These are phyloP conservation scores for Suhomyces kilbournensis DNA, from an alignment of 805 yeast genomes.

Conservation along the genomic window DNA sequence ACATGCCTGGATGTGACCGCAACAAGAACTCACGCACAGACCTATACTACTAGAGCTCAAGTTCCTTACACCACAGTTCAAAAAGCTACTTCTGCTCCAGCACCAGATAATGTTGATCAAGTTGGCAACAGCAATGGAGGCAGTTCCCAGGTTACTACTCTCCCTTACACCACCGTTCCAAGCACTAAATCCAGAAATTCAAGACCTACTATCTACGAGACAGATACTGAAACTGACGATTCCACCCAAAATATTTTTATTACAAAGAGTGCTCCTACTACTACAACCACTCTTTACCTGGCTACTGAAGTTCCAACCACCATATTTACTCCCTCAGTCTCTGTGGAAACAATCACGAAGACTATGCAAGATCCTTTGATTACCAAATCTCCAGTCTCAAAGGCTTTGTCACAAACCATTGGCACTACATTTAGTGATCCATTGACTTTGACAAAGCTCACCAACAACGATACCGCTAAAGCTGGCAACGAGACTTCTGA, in stretches of 20 bases:
- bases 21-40: constrained; percentile 1
- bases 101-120: background rate
- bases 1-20: constrained; percentile 1
- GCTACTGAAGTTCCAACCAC: constrained; percentile 25
- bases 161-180: constrained; percentile 5
- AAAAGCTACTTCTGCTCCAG: constrained; percentile 1
- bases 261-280: constrained; percentile 23
- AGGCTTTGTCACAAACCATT: constrained; percentile 22
- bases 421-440: constrained; percentile 17
- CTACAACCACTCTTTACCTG: constrained; percentile 26
- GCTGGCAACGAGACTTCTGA: background rate
- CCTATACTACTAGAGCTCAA: constrained; percentile 3
- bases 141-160: background rate
- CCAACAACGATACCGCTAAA: background rate
- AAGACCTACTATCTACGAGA: constrained; percentile 14
- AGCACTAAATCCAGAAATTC: background rate
- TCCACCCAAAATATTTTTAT: constrained; percentile 9
- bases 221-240: constrained; percentile 19
- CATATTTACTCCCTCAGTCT: constrained; percentile 16
- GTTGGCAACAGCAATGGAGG: background rate
- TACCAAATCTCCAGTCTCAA: constrained; percentile 23
- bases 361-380: constrained; percentile 29
- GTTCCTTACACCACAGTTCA: constrained; percentile 5
- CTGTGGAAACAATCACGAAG: constrained; percentile 17
- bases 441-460: constrained; percentile 8